These are phyloP conservation scores for Diaporthe sp. DNA, from an alignment of 2,329 filamentous ascomycete species.

Conservation along the genomic window DNA sequence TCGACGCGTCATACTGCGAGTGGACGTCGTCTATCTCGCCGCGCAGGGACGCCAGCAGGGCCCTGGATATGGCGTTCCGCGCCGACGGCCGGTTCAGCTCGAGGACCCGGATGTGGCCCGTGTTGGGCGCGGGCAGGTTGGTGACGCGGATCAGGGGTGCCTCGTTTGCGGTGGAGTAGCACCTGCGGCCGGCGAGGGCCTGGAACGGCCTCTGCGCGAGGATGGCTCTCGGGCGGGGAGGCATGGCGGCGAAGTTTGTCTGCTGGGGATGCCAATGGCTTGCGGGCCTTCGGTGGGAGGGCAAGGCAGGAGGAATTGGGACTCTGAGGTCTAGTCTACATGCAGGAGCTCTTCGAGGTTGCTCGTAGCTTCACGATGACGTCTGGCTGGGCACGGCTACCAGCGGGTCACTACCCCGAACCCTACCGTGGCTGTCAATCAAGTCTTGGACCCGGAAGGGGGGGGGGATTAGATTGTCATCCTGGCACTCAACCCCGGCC, in stretches of 20 bases:
- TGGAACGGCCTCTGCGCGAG: constrained; percentile 38
- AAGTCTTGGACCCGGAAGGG: neutral
- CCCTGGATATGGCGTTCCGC: constrained; percentile 90
- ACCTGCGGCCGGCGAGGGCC: constrained; percentile 41
- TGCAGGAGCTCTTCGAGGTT: neutral
- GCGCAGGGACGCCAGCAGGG: constrained; percentile 80
- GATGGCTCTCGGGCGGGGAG: constrained; percentile 24
- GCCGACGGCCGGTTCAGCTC: constrained; percentile 87
- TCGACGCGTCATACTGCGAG: constrained; percentile 67
- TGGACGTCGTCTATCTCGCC: constrained; percentile 81
- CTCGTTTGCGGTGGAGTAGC: constrained; percentile 58
- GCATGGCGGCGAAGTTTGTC: constrained; percentile 14
- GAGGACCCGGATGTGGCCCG: constrained; percentile 88
- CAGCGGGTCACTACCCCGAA: constrained; percentile 20
- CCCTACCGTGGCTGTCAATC: neutral
- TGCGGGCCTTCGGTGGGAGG: neutral
- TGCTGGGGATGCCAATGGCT: neutral
- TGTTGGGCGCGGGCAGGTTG: constrained; percentile 81
- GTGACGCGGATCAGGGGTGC: constrained; percentile 76
- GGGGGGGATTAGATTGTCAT: too few relatives aligned
- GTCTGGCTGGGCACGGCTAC: constrained; percentile 22
- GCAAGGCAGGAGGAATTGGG: neutral
- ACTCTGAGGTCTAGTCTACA: neutral
- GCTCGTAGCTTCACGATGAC: constrained; percentile 12
- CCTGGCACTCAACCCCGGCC: neutral